Conservation (phyloP, 148 eudicot species). For the Dysphania ambrosioides region DNA sequence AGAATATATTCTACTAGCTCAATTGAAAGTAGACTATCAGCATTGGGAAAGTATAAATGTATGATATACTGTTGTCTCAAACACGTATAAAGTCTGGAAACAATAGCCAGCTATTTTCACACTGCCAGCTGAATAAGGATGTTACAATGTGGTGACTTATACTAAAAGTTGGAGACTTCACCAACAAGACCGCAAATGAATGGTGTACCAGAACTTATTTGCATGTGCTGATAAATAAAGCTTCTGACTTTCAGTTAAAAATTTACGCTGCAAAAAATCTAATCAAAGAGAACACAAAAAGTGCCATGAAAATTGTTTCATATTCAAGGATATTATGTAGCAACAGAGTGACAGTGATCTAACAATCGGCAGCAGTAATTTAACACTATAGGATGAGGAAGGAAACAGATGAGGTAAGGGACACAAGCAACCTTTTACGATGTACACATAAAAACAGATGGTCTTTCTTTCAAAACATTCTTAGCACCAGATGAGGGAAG, state of each 20-base stretch:
- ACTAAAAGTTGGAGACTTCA: neutral
- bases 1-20: no score
- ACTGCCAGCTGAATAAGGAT: neutral
- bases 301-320: no score
- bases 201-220: neutral
- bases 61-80: no score
- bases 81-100: no score
- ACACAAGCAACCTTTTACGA: neutral
- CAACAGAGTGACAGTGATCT: neutral
- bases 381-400: neutral
- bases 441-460: neutral
- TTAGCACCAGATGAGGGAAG: constrained; percentile 1
- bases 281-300: neutral
- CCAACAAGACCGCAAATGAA: neutral
- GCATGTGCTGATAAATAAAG: neutral
- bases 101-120: neutral
- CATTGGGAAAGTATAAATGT: no score
- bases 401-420: no score
- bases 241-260: neutral
- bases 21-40: no score
- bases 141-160: neutral
- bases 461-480: neutral
- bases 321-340: no score
- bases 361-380: neutral
- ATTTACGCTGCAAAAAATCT: neutral